A percentile compares a stretch with the other conserved stretches of the same genome.
phyloP scores from a whole-genome alignment of 108 stramenopile genomes.

The Fistulifera pelliculosa region DNA sequence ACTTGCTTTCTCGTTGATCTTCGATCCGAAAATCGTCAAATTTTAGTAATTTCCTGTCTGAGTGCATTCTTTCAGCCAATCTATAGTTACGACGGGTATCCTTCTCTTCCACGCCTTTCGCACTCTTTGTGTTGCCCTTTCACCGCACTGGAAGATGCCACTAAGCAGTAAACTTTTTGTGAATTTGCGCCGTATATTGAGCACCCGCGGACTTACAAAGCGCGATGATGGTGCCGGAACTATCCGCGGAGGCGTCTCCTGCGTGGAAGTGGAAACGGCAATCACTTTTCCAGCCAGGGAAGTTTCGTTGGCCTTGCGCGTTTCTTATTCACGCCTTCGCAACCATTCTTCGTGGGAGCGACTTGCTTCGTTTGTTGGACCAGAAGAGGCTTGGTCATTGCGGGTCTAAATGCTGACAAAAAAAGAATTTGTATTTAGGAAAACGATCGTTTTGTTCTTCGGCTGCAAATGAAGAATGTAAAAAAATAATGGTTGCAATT shows the following conservation, averaged over 20 bases:
- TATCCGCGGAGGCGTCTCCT: background rate
- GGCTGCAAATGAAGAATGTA: too few relatives aligned
- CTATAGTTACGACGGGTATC: slow-evolving; percentile 47
- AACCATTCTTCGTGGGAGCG: too few relatives aligned
- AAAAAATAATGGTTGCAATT: too few relatives aligned
- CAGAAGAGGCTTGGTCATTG: too few relatives aligned
- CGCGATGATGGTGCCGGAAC: slow-evolving; percentile 24
- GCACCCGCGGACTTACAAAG: slow-evolving; percentile 38
- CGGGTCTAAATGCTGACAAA: too few relatives aligned
- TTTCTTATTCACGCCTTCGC: too few relatives aligned
- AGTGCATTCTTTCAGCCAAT: slow-evolving; percentile 42
- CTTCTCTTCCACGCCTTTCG: slow-evolving; percentile 62
- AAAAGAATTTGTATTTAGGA: too few relatives aligned
- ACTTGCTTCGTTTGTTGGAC: too few relatives aligned
- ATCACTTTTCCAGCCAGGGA: background rate
- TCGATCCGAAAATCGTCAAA: slow-evolving; percentile 13
- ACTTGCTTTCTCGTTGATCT: slow-evolving; percentile 7
- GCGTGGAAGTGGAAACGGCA: background rate
- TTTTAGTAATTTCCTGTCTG: slow-evolving; percentile 3
- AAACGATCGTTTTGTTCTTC: too few relatives aligned
- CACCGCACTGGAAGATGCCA: slow-evolving; percentile 43
- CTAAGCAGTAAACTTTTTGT: slow-evolving; percentile 40
- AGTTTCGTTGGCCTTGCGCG: too few relatives aligned
- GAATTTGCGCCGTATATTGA: slow-evolving; percentile 48
- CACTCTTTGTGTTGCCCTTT: slow-evolving; percentile 56